phyloP scores from a whole-genome alignment of 768 basidiomycete genomes.

The Dioszegia hungarica region DNA sequence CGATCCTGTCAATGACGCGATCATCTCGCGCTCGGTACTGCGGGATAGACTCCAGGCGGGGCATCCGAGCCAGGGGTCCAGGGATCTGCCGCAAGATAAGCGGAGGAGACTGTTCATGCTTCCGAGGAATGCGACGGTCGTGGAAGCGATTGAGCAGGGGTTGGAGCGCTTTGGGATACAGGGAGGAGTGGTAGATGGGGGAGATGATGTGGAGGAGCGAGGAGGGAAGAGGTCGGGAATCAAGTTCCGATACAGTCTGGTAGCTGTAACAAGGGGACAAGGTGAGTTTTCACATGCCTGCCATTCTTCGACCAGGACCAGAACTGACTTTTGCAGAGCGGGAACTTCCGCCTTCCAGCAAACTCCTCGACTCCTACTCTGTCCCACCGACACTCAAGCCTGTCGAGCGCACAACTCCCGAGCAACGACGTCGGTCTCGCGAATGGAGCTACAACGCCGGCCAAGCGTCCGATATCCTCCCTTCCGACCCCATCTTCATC shows the following conservation, averaged over 20 bases:
- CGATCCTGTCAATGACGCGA: constrained; percentile 85
- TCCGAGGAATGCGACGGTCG: constrained; percentile 90
- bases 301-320: not conserved
- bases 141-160: constrained; percentile 89
- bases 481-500: constrained; percentile 83
- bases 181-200: constrained; percentile 97
- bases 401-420: constrained; percentile 59
- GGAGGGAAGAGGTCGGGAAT: constrained; percentile 71
- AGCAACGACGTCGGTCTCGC: constrained; percentile 75
- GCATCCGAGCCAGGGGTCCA: not conserved
- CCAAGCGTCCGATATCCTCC: constrained; percentile 64
- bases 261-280: constrained; percentile 58
- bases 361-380: constrained; percentile 75
- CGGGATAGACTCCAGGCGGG: constrained; percentile 54
- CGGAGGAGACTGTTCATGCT: constrained; percentile 66
- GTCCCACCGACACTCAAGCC: constrained; percentile 67
- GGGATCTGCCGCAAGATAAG: constrained; percentile 6
- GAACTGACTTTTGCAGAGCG: constrained; percentile 57
- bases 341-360: constrained; percentile 71
- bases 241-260: constrained; percentile 74
- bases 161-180: constrained; percentile 89
- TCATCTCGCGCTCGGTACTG: constrained; percentile 76
- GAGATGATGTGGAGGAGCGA: constrained; percentile 96
- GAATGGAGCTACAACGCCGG: constrained; percentile 73
- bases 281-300: constrained; percentile 56